Evolutionary conservation across 2,329 filamentous ascomycete species (phyloP), one percentile per base, ranked within the genome.

Genomic region (Sordariomycetes sp.): DNA sequence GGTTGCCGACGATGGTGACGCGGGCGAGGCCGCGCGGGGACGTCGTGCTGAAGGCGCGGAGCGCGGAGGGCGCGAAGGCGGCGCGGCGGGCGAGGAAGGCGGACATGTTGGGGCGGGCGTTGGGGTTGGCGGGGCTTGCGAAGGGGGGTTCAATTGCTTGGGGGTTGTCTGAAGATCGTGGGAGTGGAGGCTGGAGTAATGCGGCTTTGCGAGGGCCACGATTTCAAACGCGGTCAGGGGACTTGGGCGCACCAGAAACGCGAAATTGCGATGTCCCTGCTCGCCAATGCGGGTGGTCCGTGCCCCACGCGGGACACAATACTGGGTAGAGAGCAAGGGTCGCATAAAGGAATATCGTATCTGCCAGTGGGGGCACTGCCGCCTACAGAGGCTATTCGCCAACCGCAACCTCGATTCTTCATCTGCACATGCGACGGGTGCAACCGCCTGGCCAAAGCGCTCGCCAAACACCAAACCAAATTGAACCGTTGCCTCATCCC

Each of bases 1-100:
- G 84, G 72, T 91, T 88, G 68, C 94, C 94, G 65, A 97, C 81
- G 72, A 99, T 78, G 67, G 85, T 88, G 77, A 99, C 88, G 73
- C 86, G 88, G 65, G 94, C 89, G 64, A 94, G 68, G 62, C 79
- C 74, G 62, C 82, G 80, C 55, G 81, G 72, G 48, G 84, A 75
- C 52, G 87, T 85, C 65, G 85, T 85, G 76, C 85, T 90, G 82
- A 97, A 96, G 68, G 85, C 74, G 73, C 90, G 90, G 65, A 79
- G 69, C 62, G 74, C 65, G 59, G 74, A 65, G 64, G 70, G 74
- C 69, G 76, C 74, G 68, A 73, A 73, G 74, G 74, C 73, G 73
- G 74, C 74, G 73, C 77, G 72, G 72, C 78, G 75, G 76, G 80
- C 69, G 71, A 82, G 70, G 73, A 77, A 72, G 61, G 76, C 78